A percentile compares a stretch with the other conserved stretches of the same genome.
These are phyloP conservation scores for Lactarius psammicola DNA, from an alignment of 768 basidiomycete genomes.

Conservation along the genomic window DNA sequence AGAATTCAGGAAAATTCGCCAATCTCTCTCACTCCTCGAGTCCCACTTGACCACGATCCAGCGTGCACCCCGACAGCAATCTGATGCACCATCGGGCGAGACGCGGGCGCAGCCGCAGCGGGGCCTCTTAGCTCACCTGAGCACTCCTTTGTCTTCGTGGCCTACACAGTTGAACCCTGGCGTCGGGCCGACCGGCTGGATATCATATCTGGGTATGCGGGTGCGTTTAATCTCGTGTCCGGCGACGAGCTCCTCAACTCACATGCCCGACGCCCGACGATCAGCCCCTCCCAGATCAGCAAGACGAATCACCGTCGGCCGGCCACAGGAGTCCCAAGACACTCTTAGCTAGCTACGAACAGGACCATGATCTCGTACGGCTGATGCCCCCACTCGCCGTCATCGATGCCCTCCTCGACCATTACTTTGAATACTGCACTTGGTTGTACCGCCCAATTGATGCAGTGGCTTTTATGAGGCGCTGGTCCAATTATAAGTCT, in stretches of 20 bases:
- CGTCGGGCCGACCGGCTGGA: slow-evolving; percentile 27
- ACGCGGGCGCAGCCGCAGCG: slow-evolving; percentile 12
- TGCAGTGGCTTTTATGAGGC: slow-evolving; percentile 20
- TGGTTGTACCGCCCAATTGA: slow-evolving; percentile 25
- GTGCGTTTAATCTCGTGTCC: slow-evolving; percentile 11
- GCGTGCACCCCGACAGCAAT: background rate
- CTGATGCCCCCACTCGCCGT: slow-evolving; percentile 26
- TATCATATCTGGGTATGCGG: slow-evolving; percentile 27
- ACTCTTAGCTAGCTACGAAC: slow-evolving; percentile 23
- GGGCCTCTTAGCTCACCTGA: slow-evolving; percentile 17
- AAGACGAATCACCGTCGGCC: slow-evolving; percentile 17
- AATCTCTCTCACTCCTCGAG: slow-evolving; percentile 29
- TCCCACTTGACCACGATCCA: slow-evolving; percentile 22
- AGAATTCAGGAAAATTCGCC: slow-evolving; percentile 28
- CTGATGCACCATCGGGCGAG: slow-evolving; percentile 3
- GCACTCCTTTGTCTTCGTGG: slow-evolving; percentile 22
- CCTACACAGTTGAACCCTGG: slow-evolving; percentile 24
- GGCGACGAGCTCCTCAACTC: background rate
- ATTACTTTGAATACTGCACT: slow-evolving; percentile 28
- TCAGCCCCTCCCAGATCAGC: slow-evolving; percentile 23
- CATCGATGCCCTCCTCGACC: slow-evolving; percentile 26
- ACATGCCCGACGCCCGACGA: slow-evolving; percentile 2
- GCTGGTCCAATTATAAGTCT: slow-evolving; percentile 28
- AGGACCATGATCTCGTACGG: slow-evolving; percentile 27
- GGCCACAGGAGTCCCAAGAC: slow-evolving; percentile 16